phyloP scores from a whole-genome alignment of 192 early-diverging fungal species.

The Cladochytrium replicatum region DNA sequence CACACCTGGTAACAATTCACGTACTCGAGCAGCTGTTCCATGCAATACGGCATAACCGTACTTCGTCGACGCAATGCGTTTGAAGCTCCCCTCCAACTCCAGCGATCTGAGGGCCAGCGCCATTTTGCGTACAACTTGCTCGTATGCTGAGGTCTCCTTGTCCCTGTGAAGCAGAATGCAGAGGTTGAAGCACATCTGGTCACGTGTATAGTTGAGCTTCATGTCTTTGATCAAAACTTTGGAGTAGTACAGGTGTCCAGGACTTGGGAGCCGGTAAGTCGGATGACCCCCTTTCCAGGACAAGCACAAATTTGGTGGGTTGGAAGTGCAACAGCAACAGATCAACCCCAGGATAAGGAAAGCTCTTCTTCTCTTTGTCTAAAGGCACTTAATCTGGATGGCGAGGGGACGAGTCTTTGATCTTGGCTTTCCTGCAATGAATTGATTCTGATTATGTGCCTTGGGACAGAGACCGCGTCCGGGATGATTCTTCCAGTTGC shows the following conservation, averaged over 20 bases:
- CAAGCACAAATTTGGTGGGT: too few relatives aligned
- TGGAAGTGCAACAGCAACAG: too few relatives aligned
- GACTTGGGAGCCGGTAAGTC: too few relatives aligned
- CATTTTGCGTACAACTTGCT: slow-evolving; percentile 81
- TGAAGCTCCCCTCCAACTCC: slow-evolving; percentile 59
- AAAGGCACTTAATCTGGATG: too few relatives aligned
- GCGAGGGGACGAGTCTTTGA: too few relatives aligned
- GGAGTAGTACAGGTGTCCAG: slow-evolving; percentile 20
- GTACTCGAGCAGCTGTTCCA: slow-evolving; percentile 78
- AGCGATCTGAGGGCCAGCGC: slow-evolving; percentile 69
- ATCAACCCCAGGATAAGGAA: slow-evolving; percentile 38
- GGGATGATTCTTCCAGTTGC: too few relatives aligned
- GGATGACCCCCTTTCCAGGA: too few relatives aligned
- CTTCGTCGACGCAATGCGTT: slow-evolving; percentile 34
- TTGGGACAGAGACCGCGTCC: too few relatives aligned
- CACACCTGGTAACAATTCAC: slow-evolving; percentile 80
- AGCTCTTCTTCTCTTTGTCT: slow-evolving; percentile 54
- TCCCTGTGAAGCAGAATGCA: slow-evolving; percentile 86
- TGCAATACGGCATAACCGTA: slow-evolving; percentile 56
- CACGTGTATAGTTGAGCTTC: slow-evolving; percentile 66
- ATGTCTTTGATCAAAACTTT: slow-evolving; percentile 62
- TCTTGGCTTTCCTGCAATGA: too few relatives aligned
- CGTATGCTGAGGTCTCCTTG: slow-evolving; percentile 71
- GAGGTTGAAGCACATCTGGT: slow-evolving; percentile 84
- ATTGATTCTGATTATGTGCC: too few relatives aligned